Evolutionary conservation across 2,329 filamentous ascomycete genomes (phyloP).

Genomic region (Helotiales sp.): DNA sequence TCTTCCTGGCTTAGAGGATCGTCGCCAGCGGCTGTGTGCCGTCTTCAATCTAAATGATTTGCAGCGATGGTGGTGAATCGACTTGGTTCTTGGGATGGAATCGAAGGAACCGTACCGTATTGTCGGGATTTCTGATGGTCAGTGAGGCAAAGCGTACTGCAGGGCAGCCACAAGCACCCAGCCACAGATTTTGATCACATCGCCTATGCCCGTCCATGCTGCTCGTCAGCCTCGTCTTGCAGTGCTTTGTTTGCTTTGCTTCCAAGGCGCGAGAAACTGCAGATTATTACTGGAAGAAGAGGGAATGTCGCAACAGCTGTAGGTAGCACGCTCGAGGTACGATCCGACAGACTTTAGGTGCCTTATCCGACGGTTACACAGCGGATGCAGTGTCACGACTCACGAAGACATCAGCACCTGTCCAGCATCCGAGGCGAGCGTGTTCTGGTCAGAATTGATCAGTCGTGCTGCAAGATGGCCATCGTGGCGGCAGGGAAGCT

Average conservation of each 20-base stretch:
- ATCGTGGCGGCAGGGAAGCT: background rate
- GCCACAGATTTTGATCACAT: no score
- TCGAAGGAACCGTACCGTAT: background rate
- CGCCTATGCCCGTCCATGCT: no score
- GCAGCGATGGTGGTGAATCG: background rate
- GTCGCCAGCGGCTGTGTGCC: background rate
- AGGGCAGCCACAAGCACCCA: no score
- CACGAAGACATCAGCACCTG: background rate
- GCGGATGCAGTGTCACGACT: background rate
- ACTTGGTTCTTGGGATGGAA: background rate
- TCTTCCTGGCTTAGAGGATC: background rate
- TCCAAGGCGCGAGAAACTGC: background rate
- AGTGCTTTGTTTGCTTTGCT: background rate
- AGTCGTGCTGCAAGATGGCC: background rate
- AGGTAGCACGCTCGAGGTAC: no score
- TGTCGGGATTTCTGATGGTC: background rate
- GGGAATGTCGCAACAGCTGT: background rate
- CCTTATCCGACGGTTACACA: constrained; percentile 1
- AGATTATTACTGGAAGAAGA: background rate
- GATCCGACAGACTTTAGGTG: background rate
- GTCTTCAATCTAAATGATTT: background rate
- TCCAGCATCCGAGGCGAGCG: background rate
- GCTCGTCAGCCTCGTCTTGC: no score
- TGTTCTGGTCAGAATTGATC: background rate
- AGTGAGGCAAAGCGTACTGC: background rate